Evolutionary conservation across 345 rosid species (phyloP), one percentile per base, ranked within the genome.

Genomic region (Carallia pectinifolia): DNA sequence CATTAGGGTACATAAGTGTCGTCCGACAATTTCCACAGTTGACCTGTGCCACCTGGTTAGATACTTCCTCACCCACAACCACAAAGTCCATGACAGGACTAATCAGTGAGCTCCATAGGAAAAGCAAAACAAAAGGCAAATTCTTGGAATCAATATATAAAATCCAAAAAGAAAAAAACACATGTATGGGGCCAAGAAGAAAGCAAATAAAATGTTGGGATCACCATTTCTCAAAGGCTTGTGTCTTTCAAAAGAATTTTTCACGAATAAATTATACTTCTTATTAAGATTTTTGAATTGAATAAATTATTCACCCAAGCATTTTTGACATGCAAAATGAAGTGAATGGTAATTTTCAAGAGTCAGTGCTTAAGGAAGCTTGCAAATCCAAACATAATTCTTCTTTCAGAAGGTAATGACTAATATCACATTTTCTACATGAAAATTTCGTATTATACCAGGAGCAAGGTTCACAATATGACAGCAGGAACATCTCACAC

Each of bases 401-500:
- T 58, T 30, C 68, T 55, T 38, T 65, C 59, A 52, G 65, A 54
- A 7, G 18, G 53, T 34, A 18, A 62, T 12, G 18, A 17, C n/a
- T 53, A 52, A 52, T 5, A 52, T 74, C 38, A 56, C 36, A 34
- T 55, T 29, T 60, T n/a, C 34, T 13, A 53, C n/a, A 69, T 62
- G 23, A 33, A 61, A 59, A 44, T 27, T 56, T 64, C 59, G 70
- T 54, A 27, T 29, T n/a, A 60, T 84, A 89, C 90, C 91, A 80
- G 91, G 91, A 15, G 87, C 92, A 74, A 80, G 84, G 82, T 82
- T 95, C 52, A 89, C 79, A 36, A 89, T 89, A 71, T 90, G 90
- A 76, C 99, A 95, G 76, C 99, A 95, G 74, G 98, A 90, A 80
- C 99, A 95, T 85, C 97, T 85, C 68, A 95, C 98, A 77, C 92